Conservation (phyloP, 208 protist genomes). For the Entamoeba invadens region DNA sequence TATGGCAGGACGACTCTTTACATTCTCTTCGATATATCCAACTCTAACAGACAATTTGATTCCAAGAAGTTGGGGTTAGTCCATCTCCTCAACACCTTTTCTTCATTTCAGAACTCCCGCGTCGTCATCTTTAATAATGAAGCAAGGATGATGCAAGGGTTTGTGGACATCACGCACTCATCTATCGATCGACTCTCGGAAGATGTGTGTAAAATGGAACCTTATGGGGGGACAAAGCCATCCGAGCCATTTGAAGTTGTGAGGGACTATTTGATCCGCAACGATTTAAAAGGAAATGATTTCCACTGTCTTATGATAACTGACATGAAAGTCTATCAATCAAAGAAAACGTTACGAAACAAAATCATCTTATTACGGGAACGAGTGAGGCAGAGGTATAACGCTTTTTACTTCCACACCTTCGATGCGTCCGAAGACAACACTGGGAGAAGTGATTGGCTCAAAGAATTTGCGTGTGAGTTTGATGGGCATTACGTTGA, state of each 20-base stretch:
- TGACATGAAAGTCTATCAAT: neutral
- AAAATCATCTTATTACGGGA: neutral
- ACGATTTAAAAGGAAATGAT: neutral
- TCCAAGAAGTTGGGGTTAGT: neutral
- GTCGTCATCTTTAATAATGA: neutral
- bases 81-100: neutral
- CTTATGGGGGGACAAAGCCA: neutral
- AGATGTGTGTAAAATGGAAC: neutral
- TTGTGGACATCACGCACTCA: neutral
- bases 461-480: neutral
- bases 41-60: neutral
- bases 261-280: neutral
- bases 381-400: neutral
- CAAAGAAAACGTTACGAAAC: neutral
- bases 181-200: neutral
- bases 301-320: neutral
- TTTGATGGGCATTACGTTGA: neutral
- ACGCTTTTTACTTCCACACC: neutral
- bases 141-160: neutral
- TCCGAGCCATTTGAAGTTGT: neutral
- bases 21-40: neutral
- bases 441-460: neutral
- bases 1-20: neutral
- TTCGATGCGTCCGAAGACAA: neutral
- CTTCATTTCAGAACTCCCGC: neutral